These are phyloP conservation scores for Elymus sibiricus DNA, from an alignment of 176 grass and related monocot species.

Conservation along the genomic window DNA sequence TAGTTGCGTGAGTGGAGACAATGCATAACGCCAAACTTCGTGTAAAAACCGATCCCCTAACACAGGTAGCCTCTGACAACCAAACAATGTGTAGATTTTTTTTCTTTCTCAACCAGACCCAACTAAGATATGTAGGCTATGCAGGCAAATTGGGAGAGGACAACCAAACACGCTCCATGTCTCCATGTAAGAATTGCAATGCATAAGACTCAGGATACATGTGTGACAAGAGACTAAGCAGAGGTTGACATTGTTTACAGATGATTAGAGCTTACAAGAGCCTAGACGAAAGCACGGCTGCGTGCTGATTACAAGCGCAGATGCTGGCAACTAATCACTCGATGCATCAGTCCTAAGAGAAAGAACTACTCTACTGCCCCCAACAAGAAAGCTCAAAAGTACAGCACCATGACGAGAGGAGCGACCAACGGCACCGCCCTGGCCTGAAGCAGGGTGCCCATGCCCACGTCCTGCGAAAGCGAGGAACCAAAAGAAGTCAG, in stretches of 20 bases:
- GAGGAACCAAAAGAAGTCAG: constrained; percentile 15
- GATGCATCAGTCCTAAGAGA: not conserved
- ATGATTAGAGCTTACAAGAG: not conserved
- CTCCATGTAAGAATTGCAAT: not conserved
- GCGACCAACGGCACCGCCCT: not conserved
- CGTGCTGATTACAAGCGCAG: constrained; percentile 12
- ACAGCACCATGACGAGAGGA: constrained; percentile 25
- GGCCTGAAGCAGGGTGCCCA: constrained; percentile 25
- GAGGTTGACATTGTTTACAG: not conserved
- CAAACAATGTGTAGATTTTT: no score
- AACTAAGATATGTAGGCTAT: no score
- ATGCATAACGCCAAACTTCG: no score
- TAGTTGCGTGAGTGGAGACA: no score
- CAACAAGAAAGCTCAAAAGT: not conserved
- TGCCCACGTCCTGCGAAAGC: constrained; percentile 46
- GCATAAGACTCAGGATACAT: not conserved
- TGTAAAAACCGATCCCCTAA: no score
- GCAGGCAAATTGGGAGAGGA: no score
- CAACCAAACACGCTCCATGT: no score
- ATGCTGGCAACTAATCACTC: not conserved
- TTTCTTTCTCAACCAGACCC: no score
- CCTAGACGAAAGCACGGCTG: not conserved
- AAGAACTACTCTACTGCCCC: not conserved
- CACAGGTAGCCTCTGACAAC: no score
- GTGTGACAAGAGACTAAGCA: not conserved